A percentile compares a stretch with the other conserved stretches of the same genome.
These are phyloP conservation scores for Pythium phragmitis DNA, from an alignment of 352 stramenopile genomes.

Conservation along the genomic window DNA sequence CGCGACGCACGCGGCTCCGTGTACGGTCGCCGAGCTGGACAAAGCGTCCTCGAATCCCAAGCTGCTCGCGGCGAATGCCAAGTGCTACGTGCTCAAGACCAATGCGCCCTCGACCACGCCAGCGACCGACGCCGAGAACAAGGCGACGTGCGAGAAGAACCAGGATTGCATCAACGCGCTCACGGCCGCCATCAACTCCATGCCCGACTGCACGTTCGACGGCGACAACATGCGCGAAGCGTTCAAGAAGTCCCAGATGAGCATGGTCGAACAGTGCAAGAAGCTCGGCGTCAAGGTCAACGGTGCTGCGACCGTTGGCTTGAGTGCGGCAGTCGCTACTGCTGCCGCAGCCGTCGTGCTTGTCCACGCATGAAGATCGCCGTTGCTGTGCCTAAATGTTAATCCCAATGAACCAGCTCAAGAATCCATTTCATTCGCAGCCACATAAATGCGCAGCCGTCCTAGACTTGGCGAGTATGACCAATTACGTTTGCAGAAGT, in stretches of 20 bases:
- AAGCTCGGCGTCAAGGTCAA: slow-evolving; percentile 6
- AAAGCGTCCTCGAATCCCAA: slow-evolving; percentile 1
- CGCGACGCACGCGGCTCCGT: not conserved
- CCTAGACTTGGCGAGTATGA: too few species aligned
- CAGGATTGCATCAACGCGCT: slow-evolving; percentile 8
- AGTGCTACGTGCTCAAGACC: not conserved
- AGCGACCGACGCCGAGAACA: not conserved
- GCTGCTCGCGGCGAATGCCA: slow-evolving; percentile 6
- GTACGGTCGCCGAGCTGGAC: not conserved
- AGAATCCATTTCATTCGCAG: too few species aligned
- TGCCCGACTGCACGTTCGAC: slow-evolving; percentile 4
- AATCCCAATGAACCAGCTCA: not conserved
- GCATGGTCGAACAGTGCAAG: not conserved
- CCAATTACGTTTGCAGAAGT: too few species aligned
- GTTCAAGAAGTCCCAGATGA: slow-evolving; percentile 2
- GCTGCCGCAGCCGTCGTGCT: not conserved
- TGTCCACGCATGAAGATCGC: not conserved
- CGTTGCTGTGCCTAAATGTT: not conserved
- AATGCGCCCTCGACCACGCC: not conserved
- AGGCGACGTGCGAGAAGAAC: slow-evolving; percentile 10
- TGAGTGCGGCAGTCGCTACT: not conserved
- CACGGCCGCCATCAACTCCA: not conserved
- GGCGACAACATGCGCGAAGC: not conserved
- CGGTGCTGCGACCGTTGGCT: not conserved
- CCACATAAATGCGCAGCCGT: too few species aligned